These are phyloP conservation scores for Glebionis coronaria DNA, from an alignment of 129 eudicot species.

Conservation along the genomic window DNA sequence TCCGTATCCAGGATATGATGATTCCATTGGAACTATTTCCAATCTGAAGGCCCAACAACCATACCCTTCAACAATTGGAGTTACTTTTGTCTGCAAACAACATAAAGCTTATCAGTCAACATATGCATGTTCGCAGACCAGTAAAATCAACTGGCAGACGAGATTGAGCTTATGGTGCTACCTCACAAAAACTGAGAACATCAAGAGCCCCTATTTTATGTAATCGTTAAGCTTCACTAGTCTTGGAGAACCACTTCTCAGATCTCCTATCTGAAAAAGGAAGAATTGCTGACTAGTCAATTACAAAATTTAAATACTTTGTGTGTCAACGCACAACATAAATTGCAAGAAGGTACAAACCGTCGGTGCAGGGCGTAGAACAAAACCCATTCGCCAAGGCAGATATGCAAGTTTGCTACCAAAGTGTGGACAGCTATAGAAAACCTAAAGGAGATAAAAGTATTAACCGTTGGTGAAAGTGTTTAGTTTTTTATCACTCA, in stretches of 20 bases:
- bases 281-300: neutral
- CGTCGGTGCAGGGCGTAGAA: conserved; percentile 95
- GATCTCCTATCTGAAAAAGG: conserved; percentile 72
- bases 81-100: conserved; percentile 82
- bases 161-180: conserved; percentile 24
- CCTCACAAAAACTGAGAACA: conserved; percentile 99
- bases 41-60: conserved; percentile 96
- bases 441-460: conserved; percentile 50
- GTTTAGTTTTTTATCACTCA: too few relatives aligned
- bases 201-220: conserved; percentile 72
- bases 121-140: neutral
- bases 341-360: conserved; percentile 39
- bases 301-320: neutral
- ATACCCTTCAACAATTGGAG: conserved; percentile 98
- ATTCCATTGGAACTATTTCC: conserved; percentile 96
- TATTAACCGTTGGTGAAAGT: neutral
- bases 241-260: conserved; percentile 98
- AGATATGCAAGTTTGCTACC: conserved; percentile 99
- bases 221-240: conserved; percentile 70
- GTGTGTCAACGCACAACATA: conserved; percentile 5
- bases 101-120: conserved; percentile 10
- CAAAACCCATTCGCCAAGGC: conserved; percentile 99
- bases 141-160: neutral
- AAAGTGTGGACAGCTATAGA: conserved; percentile 95
- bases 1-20: conserved; percentile 98